Evolutionary conservation across 306 rosid species (phyloP).

Genomic region (Medicago arabica): DNA sequence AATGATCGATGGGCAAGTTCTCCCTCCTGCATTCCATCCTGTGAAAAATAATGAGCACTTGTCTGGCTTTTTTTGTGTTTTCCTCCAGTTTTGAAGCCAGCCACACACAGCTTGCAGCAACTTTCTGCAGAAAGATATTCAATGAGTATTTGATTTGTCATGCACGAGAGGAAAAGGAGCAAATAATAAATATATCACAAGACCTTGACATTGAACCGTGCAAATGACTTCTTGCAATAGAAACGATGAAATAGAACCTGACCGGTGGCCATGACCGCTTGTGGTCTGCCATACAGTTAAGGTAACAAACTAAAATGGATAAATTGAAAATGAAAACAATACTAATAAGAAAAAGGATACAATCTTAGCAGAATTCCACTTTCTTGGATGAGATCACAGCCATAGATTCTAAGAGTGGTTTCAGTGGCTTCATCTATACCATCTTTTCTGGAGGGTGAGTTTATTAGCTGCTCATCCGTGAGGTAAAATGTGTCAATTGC

Average conservation of each 20-base stretch:
- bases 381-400: constrained; percentile 96
- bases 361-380: constrained; percentile 89
- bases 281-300: constrained; percentile 67
- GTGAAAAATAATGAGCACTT: constrained; percentile 86
- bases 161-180: not conserved
- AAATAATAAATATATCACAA: constrained; percentile 10
- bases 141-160: constrained; percentile 19
- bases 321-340: not conserved
- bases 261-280: constrained; percentile 98
- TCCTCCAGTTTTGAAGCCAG: constrained; percentile 97
- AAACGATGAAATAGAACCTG: constrained; percentile 95
- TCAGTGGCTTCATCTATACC: constrained; percentile 82
- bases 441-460: constrained; percentile 84
- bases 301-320: constrained; percentile 38
- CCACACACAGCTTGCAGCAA: constrained; percentile 97
- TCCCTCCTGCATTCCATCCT: constrained; percentile 98
- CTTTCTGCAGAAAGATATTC: constrained; percentile 66
- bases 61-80: constrained; percentile 90
- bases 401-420: constrained; percentile 82
- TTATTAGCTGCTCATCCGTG: constrained; percentile 64
- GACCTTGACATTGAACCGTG: constrained; percentile 93
- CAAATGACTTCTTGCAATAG: constrained; percentile 95
- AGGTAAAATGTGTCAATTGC: constrained; percentile 92
- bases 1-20: constrained; percentile 73
- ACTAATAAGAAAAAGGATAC: constrained; percentile 52